Conservation (phyloP, 2,329 filamentous ascomycete genomes). For the Neocucurbitaria cava region DNA sequence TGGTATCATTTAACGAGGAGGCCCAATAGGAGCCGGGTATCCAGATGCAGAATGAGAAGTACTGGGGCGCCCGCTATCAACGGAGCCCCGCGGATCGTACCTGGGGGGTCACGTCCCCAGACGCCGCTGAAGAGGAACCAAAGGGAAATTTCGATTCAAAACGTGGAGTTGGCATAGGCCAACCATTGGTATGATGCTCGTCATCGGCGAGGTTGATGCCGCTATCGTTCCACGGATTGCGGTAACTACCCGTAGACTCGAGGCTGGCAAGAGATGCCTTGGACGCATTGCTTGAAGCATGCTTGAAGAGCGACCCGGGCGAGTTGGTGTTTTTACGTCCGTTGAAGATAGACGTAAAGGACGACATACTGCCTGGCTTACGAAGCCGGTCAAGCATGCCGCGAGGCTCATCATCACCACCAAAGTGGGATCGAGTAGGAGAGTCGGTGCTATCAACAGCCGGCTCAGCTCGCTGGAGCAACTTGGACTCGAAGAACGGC, state of each 20-base stretch:
- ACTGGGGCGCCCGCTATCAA: constrained; percentile 89
- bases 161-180: constrained; percentile 49
- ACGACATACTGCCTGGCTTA: constrained; percentile 93
- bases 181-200: constrained; percentile 62
- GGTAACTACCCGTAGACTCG: constrained; percentile 93
- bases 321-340: constrained; percentile 91
- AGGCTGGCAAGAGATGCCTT: constrained; percentile 96
- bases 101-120: constrained; percentile 84
- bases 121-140: constrained; percentile 58
- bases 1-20: constrained; percentile 75
- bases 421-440: constrained; percentile 84
- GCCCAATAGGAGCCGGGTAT: constrained; percentile 92
- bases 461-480: constrained; percentile 89
- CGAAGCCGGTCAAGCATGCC: constrained; percentile 86
- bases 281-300: constrained; percentile 83
- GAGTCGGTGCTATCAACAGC: constrained; percentile 80
- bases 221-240: constrained; percentile 98
- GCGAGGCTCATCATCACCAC: constrained; percentile 81
- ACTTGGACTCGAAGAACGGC: constrained; percentile 95
- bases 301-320: constrained; percentile 82
- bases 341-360: constrained; percentile 94
- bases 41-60: constrained; percentile 97
- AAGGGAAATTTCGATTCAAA: constrained; percentile 70
- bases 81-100: constrained; percentile 82
- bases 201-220: constrained; percentile 91